Conservation (phyloP, 2,329 filamentous ascomycete species). For the Aspergillus clavatus region DNA sequence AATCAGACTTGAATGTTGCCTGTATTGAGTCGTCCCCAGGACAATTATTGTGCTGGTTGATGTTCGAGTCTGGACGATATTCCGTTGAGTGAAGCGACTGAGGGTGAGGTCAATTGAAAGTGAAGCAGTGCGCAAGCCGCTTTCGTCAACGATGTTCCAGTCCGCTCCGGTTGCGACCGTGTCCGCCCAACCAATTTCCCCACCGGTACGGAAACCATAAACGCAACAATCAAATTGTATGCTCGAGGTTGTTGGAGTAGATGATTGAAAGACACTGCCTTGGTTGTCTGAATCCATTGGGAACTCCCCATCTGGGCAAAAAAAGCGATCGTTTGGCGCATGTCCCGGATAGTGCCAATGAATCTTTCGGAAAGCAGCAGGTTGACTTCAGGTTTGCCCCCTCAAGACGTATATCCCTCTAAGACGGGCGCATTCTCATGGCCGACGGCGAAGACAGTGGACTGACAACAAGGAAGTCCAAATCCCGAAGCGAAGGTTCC, state of each 20-base stretch:
- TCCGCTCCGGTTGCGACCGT: conserved; percentile 19
- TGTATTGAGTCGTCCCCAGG: conserved; percentile 10
- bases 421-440: background rate
- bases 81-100: background rate
- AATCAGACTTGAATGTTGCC: conserved; percentile 4
- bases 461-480: background rate
- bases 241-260: conserved; percentile 1
- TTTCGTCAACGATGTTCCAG: conserved; percentile 14
- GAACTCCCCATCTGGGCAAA: conserved; percentile 4
- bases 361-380: background rate
- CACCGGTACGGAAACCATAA: conserved; percentile 1
- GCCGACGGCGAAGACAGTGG: background rate
- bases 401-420: background rate
- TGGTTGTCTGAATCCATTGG: conserved; percentile 3
- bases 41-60: background rate
- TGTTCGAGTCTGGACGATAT: background rate
- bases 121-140: conserved; percentile 7
- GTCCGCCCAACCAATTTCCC: conserved; percentile 1
- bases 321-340: conserved; percentile 8
- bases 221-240: conserved; percentile 6
- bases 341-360: background rate
- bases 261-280: background rate
- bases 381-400: too few relatives aligned
- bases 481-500: background rate
- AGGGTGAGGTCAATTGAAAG: background rate